Base-by-base conservation (phyloP, 805 yeast genomes). In the Metschnikowia lochheadii region DNA sequence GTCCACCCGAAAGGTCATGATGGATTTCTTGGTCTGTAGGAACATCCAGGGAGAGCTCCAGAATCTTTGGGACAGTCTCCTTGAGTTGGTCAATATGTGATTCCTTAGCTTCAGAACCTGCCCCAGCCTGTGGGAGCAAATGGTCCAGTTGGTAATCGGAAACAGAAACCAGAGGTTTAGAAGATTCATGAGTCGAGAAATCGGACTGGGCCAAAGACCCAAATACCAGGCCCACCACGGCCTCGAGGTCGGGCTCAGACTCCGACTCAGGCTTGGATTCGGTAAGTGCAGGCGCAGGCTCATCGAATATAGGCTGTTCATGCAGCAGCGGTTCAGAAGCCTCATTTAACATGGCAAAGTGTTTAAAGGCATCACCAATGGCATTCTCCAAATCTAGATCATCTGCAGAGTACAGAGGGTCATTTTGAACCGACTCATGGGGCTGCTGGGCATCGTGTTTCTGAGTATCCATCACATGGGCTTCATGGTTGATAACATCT, bases 331-430 rank as follows among this genome's bases (percentile, higher is more conserved):
- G 8, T 34, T 3, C 34, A 11, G 23, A 23, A 5, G 46, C 14
- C 10, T 15, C 34, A 3, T 35, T 23, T 15, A 56, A 46, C 45
- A 61, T 49, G 57, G 66, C 54, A 65, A 69, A 55, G 59, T 72
- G 55, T 62, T 63, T 52, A 53, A 73, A 69, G 0, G 70, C 76
- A 52, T 68, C 68, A 15, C 73, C 76, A 39, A 72, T 69, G 34
- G 74, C 73, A 40, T 62, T 63, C 48, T 69, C 69, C 20, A 58
- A 50, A 8, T 45, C 57, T 31, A 57, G 44, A 49, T 57, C 59
- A 15, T 41, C 49, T 15, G 32, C 37, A n/a, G 11, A 21, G 5
- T 35, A 33, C 46, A 35, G 39, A 10, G 32, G 23, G 6, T n/a
- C 17, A 34, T 34, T 34, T 34, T 34, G 36, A 11, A 11, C 29